Evolutionary conservation across 768 basidiomycete genomes (phyloP), one percentile per base, ranked within the genome.

Genomic region (Trametes punicea): DNA sequence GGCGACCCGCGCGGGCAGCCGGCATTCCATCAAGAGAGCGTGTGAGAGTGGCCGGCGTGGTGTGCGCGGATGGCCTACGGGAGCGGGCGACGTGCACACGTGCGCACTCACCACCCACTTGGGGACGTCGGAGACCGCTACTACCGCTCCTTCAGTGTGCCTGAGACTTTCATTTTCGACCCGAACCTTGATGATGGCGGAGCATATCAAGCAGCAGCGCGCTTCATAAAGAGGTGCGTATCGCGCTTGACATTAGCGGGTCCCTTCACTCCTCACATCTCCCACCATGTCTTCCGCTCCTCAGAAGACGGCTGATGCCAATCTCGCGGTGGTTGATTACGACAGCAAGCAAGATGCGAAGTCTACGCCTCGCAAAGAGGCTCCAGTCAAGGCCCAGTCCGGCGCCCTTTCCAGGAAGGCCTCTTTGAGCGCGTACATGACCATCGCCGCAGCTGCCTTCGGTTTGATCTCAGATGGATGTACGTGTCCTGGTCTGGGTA

Each of bases 381-480:
- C 51, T 38, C 41, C 41, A 13, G 40, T 39, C 16, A 55, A 46
- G 36, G 21, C 49, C 21, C 36, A 41, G 33, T 31, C 41, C 26
- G 51, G 13, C 11, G 30, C 18, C 13, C 60, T 69, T 10, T 67
- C 59, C 60, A 59, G 55, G 29, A 82, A 72, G 62, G 78, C 83
- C 64, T 65, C 63, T 11, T 64, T 84, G 47, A 86, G 84, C 59
- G 74, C 75, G 13, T 81, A 80, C 66, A 82, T 87, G 66, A 84
- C 85, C 8, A 85, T 88, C 63, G 70, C 76, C 33, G 81, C 83
- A 25, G 75, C 82, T 18, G 86, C 81, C 3, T 85, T 83, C 64
- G 86, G 84, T 26, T 71, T 88, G 31, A 82, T 87, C 62, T 61
- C 60, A 53, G 65, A 70, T 62, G 65, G 67, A 36, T 70, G 68